Evolutionary conservation across 1,284 basidiomycete genomes (phyloP).

Genomic region (Ustilago bromivora): DNA sequence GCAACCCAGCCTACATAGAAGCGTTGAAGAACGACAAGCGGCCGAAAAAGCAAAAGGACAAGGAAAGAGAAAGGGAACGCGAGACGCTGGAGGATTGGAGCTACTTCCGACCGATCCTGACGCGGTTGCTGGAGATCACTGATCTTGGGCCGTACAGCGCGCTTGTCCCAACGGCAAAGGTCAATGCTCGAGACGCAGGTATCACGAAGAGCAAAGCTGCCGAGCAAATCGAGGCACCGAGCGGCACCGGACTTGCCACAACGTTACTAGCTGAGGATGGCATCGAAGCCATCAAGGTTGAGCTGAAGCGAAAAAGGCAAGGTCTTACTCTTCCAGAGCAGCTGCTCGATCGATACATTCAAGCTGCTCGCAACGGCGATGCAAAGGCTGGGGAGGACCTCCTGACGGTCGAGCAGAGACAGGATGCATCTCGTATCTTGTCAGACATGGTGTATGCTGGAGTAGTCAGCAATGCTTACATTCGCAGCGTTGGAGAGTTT

Average conservation of each 20-base stretch:
- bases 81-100: slow-evolving; percentile 63
- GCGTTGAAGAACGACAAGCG: slow-evolving; percentile 53
- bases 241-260: slow-evolving; percentile 11
- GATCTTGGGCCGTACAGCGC: slow-evolving; percentile 48
- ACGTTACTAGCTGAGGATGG: slow-evolving; percentile 20
- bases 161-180: slow-evolving; percentile 11
- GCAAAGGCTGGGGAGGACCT: background rate
- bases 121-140: slow-evolving; percentile 46
- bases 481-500: slow-evolving; percentile 58
- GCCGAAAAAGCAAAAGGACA: slow-evolving; percentile 57
- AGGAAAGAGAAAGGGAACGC: slow-evolving; percentile 57
- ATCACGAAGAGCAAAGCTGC: slow-evolving; percentile 6
- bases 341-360: slow-evolving; percentile 16
- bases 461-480: slow-evolving; percentile 48
- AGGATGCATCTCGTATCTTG: slow-evolving; percentile 36
- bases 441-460: slow-evolving; percentile 55
- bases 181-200: background rate
- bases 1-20: slow-evolving; percentile 47
- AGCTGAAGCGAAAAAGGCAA: slow-evolving; percentile 15
- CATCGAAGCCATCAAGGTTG: slow-evolving; percentile 22
- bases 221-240: background rate
- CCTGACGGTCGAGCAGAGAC: slow-evolving; percentile 29
- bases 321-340: slow-evolving; percentile 11
- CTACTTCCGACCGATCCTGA: slow-evolving; percentile 55
- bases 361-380: slow-evolving; percentile 19